Evolutionary conservation across 2,329 filamentous ascomycete species (phyloP), one percentile per base, ranked within the genome.

Genomic region (Thyridium curvatum): DNA sequence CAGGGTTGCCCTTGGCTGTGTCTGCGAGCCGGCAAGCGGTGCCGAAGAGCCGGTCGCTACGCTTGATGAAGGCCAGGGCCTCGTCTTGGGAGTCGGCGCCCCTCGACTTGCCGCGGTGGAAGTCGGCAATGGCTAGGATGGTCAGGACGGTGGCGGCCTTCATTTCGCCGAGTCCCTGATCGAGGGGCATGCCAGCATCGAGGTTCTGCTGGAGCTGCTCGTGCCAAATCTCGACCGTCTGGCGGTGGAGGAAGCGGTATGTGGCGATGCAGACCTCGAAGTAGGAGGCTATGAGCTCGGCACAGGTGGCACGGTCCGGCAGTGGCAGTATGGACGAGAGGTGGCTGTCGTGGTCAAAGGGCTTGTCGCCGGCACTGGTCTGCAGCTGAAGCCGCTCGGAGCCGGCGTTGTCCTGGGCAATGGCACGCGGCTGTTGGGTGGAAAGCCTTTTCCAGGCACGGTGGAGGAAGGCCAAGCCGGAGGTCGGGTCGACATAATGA

Each of bases 1-100:
- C 63, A 0, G 75, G 72, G 3, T 69, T 63, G 0, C 75, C 75
- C 2, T 68, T 69, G 41, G 79, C 76, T 32, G 60, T 58, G 0
- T 63, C 58, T 1, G 68, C 54, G 12, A 71, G 59, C 6, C 46
- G 42, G 8, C 58, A 53, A 1, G 68, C 65, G 1, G 63, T 55
- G 14, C 60, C 59, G 39, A 68, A 69, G 35, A 68, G 61, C 4
- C 59, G 54, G 18, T 68, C 64, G 30, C 61, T 58, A 10, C 44
- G 40, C 18, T 39, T 41, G n/a, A n/a, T n/a, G n/a, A n/a, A n/a
- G n/a, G n/a, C n/a, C n/a, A n/a, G n/a, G 21, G 21, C 21, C 21
- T 26, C 21, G 21, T 6, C 21, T 26, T 26, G 6, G 21, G 10
- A 6, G 6, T 26, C 21, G 3, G 56, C 36, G 1, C 51, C 40